Base-by-base conservation (phyloP, 1,284 basidiomycete species). In the Malassezia yamatoensis region DNA sequence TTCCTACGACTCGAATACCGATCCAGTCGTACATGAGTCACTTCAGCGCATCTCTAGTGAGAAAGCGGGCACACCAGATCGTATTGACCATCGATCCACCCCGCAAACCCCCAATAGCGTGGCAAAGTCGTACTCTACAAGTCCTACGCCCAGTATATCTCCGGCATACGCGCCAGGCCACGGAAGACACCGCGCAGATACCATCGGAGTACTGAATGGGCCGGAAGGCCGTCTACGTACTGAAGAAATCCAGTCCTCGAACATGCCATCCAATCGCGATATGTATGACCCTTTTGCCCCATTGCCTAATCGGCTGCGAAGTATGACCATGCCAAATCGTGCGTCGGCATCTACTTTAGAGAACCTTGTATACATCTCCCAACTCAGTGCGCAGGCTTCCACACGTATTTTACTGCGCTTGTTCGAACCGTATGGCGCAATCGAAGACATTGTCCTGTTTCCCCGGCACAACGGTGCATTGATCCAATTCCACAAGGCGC, bases 161-260 rank as follows among this genome's bases (percentile, higher is more conserved):
- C 18, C 49, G 11, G 12, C 40, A 15, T 50, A 45, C 9, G 43
- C 49, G 18, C 49, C 50, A 3, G 54, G 54, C 38, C n/a, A 42
- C 21, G 64, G 64, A 2, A 59, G 66, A 10, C 54, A 61, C n/a
- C 63, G 70, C 3, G 66, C 70, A 1, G 70, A 70, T 20, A 72
- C 70, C 18, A 61, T 72, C 18, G 69, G 63, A n/a, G 68, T 67
- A 5, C 58, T 70, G 16, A 59, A 63, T 6, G 70, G 69, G 3
- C 63, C 69, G 2, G 69, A 64, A 16, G 67, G 62, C 5, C 60
- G 70, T 10, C 59, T 60, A 6, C 49, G 69, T 42, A 60, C 65
- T 2, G 67, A 72, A 48, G 69, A 71, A 36, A 56, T 69, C 10
- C 49, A 64, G 21, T 55, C 67, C 5, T 33, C 49, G 8, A 32